Conservation (phyloP, 805 yeast genomes). For the Saccharomycopsis olivae region DNA sequence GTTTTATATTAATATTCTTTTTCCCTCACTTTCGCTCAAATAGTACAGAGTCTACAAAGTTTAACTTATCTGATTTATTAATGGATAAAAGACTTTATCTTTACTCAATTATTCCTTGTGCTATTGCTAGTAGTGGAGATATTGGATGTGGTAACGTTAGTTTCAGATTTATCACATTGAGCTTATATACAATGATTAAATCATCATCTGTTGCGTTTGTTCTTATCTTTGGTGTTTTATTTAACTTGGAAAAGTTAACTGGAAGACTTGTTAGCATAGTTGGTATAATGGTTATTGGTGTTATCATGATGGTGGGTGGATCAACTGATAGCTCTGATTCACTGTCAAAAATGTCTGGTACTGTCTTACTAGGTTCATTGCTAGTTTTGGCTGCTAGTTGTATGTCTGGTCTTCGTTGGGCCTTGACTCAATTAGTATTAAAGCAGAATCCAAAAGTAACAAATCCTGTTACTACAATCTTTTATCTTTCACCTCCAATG, state of each 20-base stretch:
- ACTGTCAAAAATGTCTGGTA: conserved; percentile 17
- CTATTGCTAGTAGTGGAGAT: conserved; percentile 83
- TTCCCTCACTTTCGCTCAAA: conserved; percentile 38
- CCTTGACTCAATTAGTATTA: conserved; percentile 76
- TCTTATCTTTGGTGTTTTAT: conserved; percentile 73
- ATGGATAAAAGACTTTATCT: conserved; percentile 33
- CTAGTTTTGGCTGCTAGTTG: conserved; percentile 70
- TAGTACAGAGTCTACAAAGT: conserved; percentile 4
- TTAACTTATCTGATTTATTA: conserved; percentile 19
- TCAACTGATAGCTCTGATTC: conserved; percentile 12
- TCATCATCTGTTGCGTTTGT: conserved; percentile 86
- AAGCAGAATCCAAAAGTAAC: conserved; percentile 46
- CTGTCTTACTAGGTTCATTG: conserved; percentile 45
- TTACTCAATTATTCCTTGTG: conserved; percentile 65
- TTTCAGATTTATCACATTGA: conserved; percentile 64
- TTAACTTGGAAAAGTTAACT: conserved; percentile 66
- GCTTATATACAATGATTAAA: conserved; percentile 88
- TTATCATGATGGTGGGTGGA: conserved; percentile 72
- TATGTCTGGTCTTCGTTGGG: conserved; percentile 91
- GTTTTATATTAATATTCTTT: conserved; percentile 35
- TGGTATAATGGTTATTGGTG: conserved; percentile 70
- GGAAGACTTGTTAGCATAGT: conserved; percentile 63
- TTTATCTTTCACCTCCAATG: conserved; percentile 82
- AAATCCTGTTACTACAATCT: conserved; percentile 76
- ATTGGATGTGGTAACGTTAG: conserved; percentile 88